Conservation (phyloP, 352 stramenopile genomes). For the Thalassiosira mediterranea region DNA sequence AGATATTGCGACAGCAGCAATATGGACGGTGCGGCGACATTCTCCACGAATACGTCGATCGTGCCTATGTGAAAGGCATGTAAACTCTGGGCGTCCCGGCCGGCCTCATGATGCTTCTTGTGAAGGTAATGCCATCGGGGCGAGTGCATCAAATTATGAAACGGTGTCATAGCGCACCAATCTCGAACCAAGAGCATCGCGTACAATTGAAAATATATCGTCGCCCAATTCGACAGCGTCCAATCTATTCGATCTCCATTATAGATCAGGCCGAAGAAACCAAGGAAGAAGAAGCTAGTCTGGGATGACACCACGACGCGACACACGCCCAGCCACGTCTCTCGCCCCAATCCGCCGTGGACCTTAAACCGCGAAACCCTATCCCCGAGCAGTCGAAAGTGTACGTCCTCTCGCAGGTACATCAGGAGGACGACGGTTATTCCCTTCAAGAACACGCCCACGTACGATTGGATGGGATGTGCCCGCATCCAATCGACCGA, state of each 20-base stretch:
- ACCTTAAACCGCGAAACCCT: not conserved
- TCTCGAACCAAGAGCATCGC: slow-evolving; percentile 4
- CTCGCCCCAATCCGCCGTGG: not conserved
- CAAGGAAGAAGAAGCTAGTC: not conserved
- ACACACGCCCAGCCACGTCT: not conserved
- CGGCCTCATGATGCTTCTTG: slow-evolving; percentile 9
- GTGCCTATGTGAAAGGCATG: slow-evolving; percentile 21
- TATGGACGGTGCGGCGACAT: slow-evolving; percentile 1
- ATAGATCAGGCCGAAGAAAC: not conserved
- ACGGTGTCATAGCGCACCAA: not conserved
- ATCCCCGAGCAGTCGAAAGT: not conserved
- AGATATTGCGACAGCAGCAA: slow-evolving; percentile 2
- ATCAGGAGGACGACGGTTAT: not conserved
- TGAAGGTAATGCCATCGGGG: not conserved
- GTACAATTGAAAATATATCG: slow-evolving; percentile 2
- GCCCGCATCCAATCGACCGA: no score
- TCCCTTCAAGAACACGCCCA: not conserved
- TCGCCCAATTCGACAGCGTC: not conserved
- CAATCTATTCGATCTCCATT: not conserved
- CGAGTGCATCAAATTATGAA: slow-evolving; percentile 1
- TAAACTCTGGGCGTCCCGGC: slow-evolving; percentile 6
- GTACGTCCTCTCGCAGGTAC: not conserved
- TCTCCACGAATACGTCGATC: slow-evolving; percentile 15
- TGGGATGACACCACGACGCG: not conserved
- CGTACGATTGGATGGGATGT: not conserved